Percentiles rank a stretch among this genome's conserved stretches.
Conservation (phyloP, 1,284 basidiomycete species). For the Pseudozyma sp. region DNA sequence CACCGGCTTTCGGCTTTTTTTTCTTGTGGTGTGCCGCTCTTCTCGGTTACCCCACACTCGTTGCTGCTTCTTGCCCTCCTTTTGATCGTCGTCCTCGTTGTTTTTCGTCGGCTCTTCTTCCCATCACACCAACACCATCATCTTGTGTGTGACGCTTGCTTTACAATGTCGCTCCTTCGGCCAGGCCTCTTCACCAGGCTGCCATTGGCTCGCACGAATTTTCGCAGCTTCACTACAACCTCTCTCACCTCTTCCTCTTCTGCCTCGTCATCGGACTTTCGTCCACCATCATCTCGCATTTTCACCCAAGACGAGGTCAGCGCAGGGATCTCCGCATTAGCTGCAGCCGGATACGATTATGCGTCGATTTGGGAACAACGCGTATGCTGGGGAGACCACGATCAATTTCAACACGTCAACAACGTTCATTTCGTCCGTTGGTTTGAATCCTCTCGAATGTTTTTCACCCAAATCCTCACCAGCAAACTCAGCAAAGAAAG, state of each 20-base stretch:
- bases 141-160: too few relatives aligned
- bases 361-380: constrained; percentile 43
- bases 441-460: constrained; percentile 60
- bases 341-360: constrained; percentile 22
- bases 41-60: neutral
- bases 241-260: neutral
- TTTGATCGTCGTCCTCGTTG: neutral
- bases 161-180: too few relatives aligned
- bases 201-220: too few relatives aligned
- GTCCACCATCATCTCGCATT: constrained; percentile 19
- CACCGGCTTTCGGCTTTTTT: constrained; percentile 5
- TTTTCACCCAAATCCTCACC: constrained; percentile 29
- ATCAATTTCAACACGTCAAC: constrained; percentile 63
- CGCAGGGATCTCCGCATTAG: constrained; percentile 13
- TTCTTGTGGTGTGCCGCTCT: neutral
- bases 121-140: neutral
- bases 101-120: neutral
- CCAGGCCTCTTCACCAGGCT: too few relatives aligned
- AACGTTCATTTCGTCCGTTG: constrained; percentile 63
- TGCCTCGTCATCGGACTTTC: constrained; percentile 2
- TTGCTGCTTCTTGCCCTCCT: neutral
- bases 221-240: neutral
- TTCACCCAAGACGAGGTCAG: constrained; percentile 9
- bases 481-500: constrained; percentile 3
- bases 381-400: constrained; percentile 57